A percentile compares a stretch with the other conserved stretches of the same genome.
Conservation (phyloP, 176 grass and related monocot genomes). For the Alopecurus myosuroides region DNA sequence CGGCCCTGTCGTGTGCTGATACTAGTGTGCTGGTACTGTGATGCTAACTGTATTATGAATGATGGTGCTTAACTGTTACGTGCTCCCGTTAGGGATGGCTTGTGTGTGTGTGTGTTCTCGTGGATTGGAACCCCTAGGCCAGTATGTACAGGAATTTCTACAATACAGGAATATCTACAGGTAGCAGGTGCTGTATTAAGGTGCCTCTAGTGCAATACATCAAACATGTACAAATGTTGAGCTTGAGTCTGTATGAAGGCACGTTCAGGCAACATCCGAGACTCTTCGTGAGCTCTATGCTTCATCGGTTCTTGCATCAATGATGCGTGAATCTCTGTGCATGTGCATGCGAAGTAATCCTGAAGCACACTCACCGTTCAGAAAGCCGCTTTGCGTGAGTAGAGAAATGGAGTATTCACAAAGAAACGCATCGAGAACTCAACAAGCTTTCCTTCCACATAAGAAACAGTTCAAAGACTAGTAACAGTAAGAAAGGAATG, state of each 20-base stretch:
- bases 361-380: background rate
- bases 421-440: background rate
- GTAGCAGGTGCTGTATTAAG: background rate
- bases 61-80: background rate
- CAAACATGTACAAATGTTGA: background rate
- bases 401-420: background rate
- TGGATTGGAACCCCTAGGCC: background rate
- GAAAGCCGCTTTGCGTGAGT: background rate
- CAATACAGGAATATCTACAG: background rate
- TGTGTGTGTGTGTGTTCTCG: background rate
- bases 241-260: background rate
- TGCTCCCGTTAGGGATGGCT: background rate
- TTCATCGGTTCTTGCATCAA: too few species aligned
- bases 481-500: too few species aligned
- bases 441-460: background rate
- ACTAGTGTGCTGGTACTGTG: background rate
- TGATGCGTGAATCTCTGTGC: too few species aligned
- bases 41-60: background rate
- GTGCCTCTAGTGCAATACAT: background rate
- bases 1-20: background rate
- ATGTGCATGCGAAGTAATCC: background rate
- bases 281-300: too few species aligned
- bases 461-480: too few species aligned
- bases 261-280: background rate
- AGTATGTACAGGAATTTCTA: background rate